These are phyloP conservation scores for Globisporangium middletonii DNA, from an alignment of 352 stramenopile species.

Conservation along the genomic window DNA sequence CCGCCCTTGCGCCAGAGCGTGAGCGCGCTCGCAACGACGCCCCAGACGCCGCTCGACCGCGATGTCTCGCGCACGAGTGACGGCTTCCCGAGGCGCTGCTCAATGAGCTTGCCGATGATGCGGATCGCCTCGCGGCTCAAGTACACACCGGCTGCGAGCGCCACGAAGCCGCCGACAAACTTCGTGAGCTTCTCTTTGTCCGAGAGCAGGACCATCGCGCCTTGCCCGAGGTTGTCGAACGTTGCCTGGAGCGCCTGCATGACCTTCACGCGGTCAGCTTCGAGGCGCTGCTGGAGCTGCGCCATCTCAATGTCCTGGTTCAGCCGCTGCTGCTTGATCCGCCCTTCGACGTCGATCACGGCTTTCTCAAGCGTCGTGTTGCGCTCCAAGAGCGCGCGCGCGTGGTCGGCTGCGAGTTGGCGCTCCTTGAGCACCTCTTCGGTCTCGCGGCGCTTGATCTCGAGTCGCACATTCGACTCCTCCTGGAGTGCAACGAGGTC, in stretches of 20 bases:
- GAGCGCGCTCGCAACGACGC: slow-evolving; percentile 28
- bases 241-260: slow-evolving; percentile 57
- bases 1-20: slow-evolving; percentile 17
- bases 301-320: slow-evolving; percentile 75
- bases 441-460: slow-evolving; percentile 49
- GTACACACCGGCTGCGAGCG: slow-evolving; percentile 51
- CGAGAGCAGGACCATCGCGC: slow-evolving; percentile 38
- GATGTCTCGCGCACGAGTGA: slow-evolving; percentile 71
- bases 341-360: slow-evolving; percentile 51
- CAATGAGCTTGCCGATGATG: slow-evolving; percentile 49
- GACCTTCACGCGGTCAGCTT: slow-evolving; percentile 58
- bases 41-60: slow-evolving; percentile 35
- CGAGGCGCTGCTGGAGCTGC: slow-evolving; percentile 48
- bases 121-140: slow-evolving; percentile 55
- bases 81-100: slow-evolving; percentile 63
- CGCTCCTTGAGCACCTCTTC: slow-evolving; percentile 56
- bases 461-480: slow-evolving; percentile 47
- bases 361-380: slow-evolving; percentile 63
- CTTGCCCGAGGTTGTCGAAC: slow-evolving; percentile 67
- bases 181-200: slow-evolving; percentile 57
- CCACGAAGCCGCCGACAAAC: slow-evolving; percentile 54
- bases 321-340: slow-evolving; percentile 59
- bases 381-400: slow-evolving; percentile 39
- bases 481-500: slow-evolving; percentile 59
- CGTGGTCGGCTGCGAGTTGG: slow-evolving; percentile 40